These are phyloP conservation scores for Amaranthus hypochondriacus DNA, from an alignment of 148 eudicot species.

Conservation along the genomic window DNA sequence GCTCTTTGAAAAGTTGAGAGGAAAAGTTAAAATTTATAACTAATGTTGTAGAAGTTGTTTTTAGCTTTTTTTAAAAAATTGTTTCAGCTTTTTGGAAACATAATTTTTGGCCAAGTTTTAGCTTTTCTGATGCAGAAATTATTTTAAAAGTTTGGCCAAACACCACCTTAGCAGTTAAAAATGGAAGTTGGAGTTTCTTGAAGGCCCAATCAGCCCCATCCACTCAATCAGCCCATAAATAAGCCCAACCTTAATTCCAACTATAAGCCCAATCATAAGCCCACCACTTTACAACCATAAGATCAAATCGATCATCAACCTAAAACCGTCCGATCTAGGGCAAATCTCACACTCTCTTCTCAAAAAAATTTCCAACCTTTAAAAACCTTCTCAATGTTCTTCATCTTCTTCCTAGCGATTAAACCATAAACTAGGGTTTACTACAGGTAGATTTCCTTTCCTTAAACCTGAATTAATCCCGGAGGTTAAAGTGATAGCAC, in stretches of 20 bases:
- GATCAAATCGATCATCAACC: not conserved
- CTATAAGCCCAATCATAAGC: not conserved
- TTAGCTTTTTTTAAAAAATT: no score
- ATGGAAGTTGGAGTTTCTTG: no score
- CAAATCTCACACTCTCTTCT: not conserved
- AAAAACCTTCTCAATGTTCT: not conserved
- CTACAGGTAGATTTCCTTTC: not conserved
- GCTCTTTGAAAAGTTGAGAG: no score
- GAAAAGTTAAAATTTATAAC: no score
- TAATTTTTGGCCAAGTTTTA: no score
- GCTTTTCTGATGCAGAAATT: no score
- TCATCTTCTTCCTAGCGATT: not conserved
- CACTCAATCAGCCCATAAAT: not conserved
- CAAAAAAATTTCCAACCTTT: not conserved
- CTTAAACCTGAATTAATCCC: conserved; percentile 3
- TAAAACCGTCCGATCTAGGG: conserved; percentile 17
- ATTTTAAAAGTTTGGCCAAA: no score
- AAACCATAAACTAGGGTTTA: conserved; percentile 14
- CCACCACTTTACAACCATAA: not conserved
- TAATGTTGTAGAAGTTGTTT: no score
- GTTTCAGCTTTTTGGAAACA: no score
- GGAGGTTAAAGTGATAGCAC: conserved; percentile 39
- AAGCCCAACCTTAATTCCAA: not conserved
- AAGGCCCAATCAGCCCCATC: not conserved
- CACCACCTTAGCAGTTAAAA: no score